phyloP scores from a whole-genome alignment of 345 rosid species.

The Lepidium sativum region DNA sequence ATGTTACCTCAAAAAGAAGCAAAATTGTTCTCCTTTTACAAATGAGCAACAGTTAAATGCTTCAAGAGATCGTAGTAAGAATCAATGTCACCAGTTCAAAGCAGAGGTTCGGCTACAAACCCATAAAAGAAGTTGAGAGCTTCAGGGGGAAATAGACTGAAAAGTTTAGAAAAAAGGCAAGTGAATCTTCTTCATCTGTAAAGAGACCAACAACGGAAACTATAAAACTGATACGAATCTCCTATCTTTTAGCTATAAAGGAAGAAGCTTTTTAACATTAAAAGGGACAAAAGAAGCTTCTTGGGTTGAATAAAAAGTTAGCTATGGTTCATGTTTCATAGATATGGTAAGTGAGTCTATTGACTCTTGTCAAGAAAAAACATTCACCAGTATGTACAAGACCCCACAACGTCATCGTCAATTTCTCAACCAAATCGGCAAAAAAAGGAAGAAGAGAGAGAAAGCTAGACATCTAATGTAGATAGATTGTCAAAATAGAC shows the following conservation, averaged over 20 bases:
- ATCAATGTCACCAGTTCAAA: neutral
- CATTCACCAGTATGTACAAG: conserved; percentile 25
- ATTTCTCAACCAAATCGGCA: conserved; percentile 10
- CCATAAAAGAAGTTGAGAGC: neutral
- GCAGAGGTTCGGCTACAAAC: neutral
- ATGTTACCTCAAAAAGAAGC: conserved; percentile 16
- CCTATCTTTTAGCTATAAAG: conserved; percentile 25
- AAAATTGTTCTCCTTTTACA: neutral
- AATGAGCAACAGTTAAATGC: neutral
- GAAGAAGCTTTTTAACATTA: conserved; percentile 30
- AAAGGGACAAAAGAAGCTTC: conserved; percentile 44
- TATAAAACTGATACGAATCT: conserved; percentile 19
- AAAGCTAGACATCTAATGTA: neutral
- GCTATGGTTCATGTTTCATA: conserved; percentile 16
- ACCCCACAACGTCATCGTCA: conserved; percentile 21
- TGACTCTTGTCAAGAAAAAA: conserved; percentile 15
- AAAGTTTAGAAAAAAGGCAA: conserved; percentile 44
- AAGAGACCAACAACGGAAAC: conserved; percentile 22
- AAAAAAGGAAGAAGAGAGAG: neutral
- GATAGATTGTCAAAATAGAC: neutral
- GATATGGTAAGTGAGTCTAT: conserved; percentile 11
- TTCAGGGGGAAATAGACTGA: conserved; percentile 10
- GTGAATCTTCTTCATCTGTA: conserved; percentile 31
- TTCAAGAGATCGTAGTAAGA: too few relatives aligned
- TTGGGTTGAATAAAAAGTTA: conserved; percentile 39